Evolutionary conservation across 73 alveolate genomes (phyloP).

Genomic region (Tetrahymena borealis): DNA sequence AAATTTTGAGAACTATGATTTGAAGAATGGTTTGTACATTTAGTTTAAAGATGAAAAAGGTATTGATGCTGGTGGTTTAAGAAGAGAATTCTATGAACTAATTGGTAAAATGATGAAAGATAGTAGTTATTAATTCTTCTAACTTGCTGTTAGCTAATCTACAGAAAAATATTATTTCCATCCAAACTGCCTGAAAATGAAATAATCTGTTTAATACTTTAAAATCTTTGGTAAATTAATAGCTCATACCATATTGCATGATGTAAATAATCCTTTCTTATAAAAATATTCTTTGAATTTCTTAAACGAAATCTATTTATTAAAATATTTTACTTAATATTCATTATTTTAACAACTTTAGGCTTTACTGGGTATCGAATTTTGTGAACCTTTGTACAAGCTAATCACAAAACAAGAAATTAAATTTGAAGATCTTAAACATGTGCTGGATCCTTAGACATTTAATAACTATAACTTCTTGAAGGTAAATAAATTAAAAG

Average conservation of each 20-base stretch:
- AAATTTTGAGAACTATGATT: not conserved
- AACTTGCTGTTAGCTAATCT: not conserved
- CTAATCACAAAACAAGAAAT: not conserved
- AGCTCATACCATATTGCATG: constrained; percentile 25
- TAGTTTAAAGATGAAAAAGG: constrained; percentile 32
- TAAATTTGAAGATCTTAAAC: not conserved
- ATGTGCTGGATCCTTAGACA: not conserved
- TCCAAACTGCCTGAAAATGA: not conserved
- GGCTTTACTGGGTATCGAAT: not conserved
- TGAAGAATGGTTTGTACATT: not conserved
- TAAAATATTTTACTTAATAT: too few species aligned
- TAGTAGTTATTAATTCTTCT: constrained; percentile 23
- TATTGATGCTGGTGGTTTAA: constrained; percentile 38
- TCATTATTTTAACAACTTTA: not conserved
- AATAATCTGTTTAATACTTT: constrained; percentile 7
- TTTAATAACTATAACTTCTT: not conserved
- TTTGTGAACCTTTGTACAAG: not conserved
- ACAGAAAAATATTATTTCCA: constrained; percentile 21
- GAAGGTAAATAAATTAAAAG: not conserved
- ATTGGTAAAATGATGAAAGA: constrained; percentile 36
- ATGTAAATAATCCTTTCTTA: not conserved
- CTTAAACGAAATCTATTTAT: too few species aligned
- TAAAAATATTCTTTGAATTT: too few species aligned
- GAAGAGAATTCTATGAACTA: constrained; percentile 39
- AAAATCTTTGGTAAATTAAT: constrained; percentile 27